Conservation (phyloP, 805 yeast species). For the Candida tallmaniae region DNA sequence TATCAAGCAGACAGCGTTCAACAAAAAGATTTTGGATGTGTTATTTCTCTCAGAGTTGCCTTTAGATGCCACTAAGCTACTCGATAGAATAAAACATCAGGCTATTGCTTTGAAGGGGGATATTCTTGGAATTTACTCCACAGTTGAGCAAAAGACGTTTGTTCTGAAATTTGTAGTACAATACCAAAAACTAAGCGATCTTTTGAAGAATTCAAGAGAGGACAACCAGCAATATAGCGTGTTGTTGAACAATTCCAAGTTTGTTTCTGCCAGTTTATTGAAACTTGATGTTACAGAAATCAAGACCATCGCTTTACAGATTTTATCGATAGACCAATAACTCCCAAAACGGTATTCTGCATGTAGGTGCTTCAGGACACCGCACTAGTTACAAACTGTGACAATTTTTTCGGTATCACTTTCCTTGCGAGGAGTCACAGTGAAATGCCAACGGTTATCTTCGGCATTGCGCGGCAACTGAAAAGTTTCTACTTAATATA, state of each 20-base stretch:
- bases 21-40: conserved; percentile 7
- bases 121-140: neutral
- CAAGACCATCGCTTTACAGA: conserved; percentile 3
- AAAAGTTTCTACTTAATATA: conserved; percentile 2
- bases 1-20: conserved; percentile 5
- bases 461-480: conserved; percentile 4
- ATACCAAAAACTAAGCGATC: conserved; percentile 7
- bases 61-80: conserved; percentile 6
- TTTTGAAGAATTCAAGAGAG: conserved; percentile 6
- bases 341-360: too few species aligned
- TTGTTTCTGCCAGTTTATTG: conserved; percentile 21
- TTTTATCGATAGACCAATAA: conserved; percentile 2
- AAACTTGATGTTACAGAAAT: conserved; percentile 2
- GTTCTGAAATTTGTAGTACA: conserved; percentile 6
- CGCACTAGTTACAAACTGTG: neutral
- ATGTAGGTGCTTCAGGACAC: too few species aligned
- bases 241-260: conserved; percentile 27
- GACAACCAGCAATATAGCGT: conserved; percentile 11
- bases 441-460: neutral
- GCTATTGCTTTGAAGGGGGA: conserved; percentile 7
- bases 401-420: neutral
- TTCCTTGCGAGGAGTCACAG: neutral
- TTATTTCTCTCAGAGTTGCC: conserved; percentile 9
- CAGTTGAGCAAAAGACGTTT: conserved; percentile 3
- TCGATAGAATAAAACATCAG: conserved; percentile 10